phyloP scores from a whole-genome alignment of 2,329 filamentous ascomycete species.

The Cladophialophora immunda region DNA sequence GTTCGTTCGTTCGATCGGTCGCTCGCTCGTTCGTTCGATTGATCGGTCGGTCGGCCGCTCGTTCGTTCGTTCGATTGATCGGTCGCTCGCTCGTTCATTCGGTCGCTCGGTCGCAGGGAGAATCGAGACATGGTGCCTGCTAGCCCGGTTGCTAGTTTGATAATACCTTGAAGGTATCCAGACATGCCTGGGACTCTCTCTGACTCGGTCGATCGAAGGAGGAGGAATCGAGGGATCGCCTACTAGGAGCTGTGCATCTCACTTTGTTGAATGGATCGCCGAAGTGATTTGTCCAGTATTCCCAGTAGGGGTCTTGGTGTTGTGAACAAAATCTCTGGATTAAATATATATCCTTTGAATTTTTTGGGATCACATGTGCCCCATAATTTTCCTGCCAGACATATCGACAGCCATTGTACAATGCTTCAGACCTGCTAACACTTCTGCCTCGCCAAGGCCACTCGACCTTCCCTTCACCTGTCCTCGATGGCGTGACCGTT shows the following conservation, averaged over 20 bases:
- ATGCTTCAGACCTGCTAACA: background rate
- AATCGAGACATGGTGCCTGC: slow-evolving; percentile 8
- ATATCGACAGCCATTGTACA: background rate
- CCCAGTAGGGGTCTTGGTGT: slow-evolving; percentile 32
- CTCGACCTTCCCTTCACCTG: background rate
- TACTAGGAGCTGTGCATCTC: slow-evolving; percentile 20
- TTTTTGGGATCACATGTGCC: slow-evolving; percentile 25
- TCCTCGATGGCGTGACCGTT: background rate
- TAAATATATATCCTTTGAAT: slow-evolving; percentile 21
- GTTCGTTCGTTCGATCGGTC: background rate
- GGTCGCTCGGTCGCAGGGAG: background rate
- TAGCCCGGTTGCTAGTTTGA: slow-evolving; percentile 13
- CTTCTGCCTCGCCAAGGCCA: slow-evolving; percentile 7
- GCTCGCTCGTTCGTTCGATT: background rate
- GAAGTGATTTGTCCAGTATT: slow-evolving; percentile 27
- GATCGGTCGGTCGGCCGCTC: background rate
- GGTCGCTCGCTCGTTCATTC: background rate
- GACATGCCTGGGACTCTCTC: slow-evolving; percentile 12
- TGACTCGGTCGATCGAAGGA: slow-evolving; percentile 6
- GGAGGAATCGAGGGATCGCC: slow-evolving; percentile 21
- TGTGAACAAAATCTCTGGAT: slow-evolving; percentile 17
- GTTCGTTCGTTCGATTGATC: background rate
- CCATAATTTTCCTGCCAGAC: slow-evolving; percentile 3
- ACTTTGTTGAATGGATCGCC: slow-evolving; percentile 24
- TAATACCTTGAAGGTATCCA: background rate